Conservation (phyloP, 176 grass and related monocot genomes). For the Thalia dealbata region DNA sequence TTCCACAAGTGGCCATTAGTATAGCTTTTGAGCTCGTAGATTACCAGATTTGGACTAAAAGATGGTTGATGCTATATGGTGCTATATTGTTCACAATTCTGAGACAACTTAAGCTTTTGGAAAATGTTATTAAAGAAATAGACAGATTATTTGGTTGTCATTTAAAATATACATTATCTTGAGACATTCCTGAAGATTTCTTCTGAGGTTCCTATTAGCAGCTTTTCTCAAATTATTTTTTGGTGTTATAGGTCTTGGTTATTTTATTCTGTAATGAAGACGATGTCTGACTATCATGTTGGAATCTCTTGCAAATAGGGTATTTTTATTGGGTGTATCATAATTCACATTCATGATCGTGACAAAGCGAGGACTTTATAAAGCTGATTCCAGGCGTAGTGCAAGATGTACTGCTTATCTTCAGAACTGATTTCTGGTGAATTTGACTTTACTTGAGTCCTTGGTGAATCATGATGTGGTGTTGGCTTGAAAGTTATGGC, state of each 20-base stretch:
- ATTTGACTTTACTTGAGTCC: conserved; percentile 31
- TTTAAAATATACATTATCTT: conserved; percentile 3
- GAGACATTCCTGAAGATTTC: conserved; percentile 18
- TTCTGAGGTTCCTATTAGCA: conserved; percentile 23
- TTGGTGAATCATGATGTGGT: conserved; percentile 31
- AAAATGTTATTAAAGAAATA: neutral
- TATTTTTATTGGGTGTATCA: conserved; percentile 89
- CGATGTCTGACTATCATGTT: conserved; percentile 63
- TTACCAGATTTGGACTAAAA: neutral
- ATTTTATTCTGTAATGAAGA: conserved; percentile 43
- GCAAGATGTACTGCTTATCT: conserved; percentile 36
- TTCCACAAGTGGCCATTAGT: neutral
- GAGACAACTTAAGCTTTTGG: neutral
- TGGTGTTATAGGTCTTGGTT: conserved; percentile 37
- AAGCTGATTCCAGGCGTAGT: conserved; percentile 63
- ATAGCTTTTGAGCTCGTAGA: neutral
- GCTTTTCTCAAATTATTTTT: conserved; percentile 26
- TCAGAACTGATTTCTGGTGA: conserved; percentile 43
- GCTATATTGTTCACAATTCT: neutral
- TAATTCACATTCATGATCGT: conserved; percentile 77
- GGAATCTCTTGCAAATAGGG: conserved; percentile 89
- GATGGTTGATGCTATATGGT: neutral
- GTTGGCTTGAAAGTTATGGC: conserved; percentile 16
- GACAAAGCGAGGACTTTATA: conserved; percentile 75
- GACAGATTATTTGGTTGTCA: neutral